Evolutionary conservation across 2,329 filamentous ascomycete genomes (phyloP), one percentile per base, ranked within the genome.

Genomic region (Trichoderma hamatum): DNA sequence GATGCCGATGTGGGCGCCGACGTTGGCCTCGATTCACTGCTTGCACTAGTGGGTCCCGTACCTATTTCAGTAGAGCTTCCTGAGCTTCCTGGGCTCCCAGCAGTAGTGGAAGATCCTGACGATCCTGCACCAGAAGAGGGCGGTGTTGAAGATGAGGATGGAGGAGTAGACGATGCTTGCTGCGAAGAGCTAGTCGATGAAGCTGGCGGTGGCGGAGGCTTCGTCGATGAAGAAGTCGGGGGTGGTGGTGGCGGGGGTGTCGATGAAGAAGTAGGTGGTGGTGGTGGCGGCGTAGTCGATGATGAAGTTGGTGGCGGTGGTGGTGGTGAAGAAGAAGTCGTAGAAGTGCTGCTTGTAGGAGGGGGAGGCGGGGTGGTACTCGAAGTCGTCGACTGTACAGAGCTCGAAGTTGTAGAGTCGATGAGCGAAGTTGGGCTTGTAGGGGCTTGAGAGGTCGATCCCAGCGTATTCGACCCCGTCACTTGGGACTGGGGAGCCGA

Each of bases 391-490:
- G 62, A 55, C 51, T 43, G 14, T 19, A 55, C 26, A 34, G 62
- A 10, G 62, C 62, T 56, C 34, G 63, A 56, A 5, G 54, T 67
- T 36, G 64, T 67, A 5, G 64, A 36, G 3, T 59, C 39, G 32
- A 67, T 67, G 21, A 67, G 46, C 11, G 54, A 28, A 7, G 69
- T 69, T 10, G 66, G 59, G 43, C 75, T 76, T 16, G 73, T 72
- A 21, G 72, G 65, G 3, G 70, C 71, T 65, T 80, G 77, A 7
- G 70, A 70, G 16, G 71, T 74, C 9, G 76, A 79, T 55, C 67
- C 70, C 1, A 77, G 64, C 6, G 70, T 67, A 3, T 73, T 72
- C 36, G 71, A 58, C 11, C 68, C 70, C 30, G 75, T 73, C 9
- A 76, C 73, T 3, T 71, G 69, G 24, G 75, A 74, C 26, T 80